These are phyloP conservation scores for Heliophila coronopifolia DNA, from an alignment of 441 rosid genomes.

Conservation along the genomic window DNA sequence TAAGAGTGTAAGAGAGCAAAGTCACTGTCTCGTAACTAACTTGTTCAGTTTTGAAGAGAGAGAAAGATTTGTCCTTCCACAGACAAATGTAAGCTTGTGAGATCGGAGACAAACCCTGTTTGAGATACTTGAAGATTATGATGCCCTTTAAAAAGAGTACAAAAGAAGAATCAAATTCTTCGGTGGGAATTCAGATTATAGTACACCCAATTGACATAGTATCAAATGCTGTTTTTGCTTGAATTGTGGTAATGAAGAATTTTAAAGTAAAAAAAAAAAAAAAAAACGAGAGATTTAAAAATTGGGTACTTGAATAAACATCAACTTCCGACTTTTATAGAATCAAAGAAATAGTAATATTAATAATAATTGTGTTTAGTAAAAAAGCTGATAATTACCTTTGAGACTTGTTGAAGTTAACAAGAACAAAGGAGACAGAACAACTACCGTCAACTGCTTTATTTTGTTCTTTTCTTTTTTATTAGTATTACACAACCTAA, in stretches of 20 bases:
- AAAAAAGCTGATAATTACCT: slow-evolving; percentile 26
- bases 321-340: slow-evolving; percentile 54
- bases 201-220: slow-evolving; percentile 36
- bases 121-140: slow-evolving; percentile 44
- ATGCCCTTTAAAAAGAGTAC: slow-evolving; percentile 30
- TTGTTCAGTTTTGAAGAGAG: slow-evolving; percentile 23
- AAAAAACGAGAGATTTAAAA: slow-evolving; percentile 28
- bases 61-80: slow-evolving; percentile 12
- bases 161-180: slow-evolving; percentile 46
- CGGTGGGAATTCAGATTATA: slow-evolving; percentile 25
- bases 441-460: slow-evolving; percentile 66
- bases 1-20: slow-evolving; percentile 28
- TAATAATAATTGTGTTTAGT: too few species aligned
- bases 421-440: slow-evolving; percentile 47
- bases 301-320: slow-evolving; percentile 45
- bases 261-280: background rate
- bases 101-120: slow-evolving; percentile 41
- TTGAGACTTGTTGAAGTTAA: slow-evolving; percentile 20
- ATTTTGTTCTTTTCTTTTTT: slow-evolving; percentile 35
- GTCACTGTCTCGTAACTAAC: slow-evolving; percentile 28
- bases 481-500: too few species aligned
- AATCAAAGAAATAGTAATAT: slow-evolving; percentile 38
- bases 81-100: slow-evolving; percentile 28
- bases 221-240: slow-evolving; percentile 57
- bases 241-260: slow-evolving; percentile 30